phyloP scores from a whole-genome alignment of 441 rosid genomes.

The Populus trichocarpa region DNA sequence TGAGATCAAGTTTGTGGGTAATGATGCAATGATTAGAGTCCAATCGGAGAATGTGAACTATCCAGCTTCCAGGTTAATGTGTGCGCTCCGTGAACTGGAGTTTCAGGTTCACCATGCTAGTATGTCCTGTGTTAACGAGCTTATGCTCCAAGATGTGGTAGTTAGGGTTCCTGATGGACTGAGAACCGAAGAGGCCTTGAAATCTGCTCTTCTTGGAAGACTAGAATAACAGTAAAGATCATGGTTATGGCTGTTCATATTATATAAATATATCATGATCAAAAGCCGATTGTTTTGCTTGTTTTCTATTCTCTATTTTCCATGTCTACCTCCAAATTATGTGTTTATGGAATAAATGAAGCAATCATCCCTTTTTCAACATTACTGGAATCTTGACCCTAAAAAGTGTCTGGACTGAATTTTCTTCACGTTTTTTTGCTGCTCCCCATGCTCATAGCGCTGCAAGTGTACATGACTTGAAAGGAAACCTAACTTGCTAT shows the following conservation, averaged over 20 bases:
- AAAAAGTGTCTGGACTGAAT: background rate
- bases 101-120: slow-evolving; percentile 51
- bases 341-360: background rate
- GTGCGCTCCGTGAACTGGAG: slow-evolving; percentile 49
- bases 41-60: slow-evolving; percentile 48
- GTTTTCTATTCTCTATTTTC: background rate
- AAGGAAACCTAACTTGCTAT: background rate
- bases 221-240: slow-evolving; percentile 19
- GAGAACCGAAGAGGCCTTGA: slow-evolving; percentile 36
- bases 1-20: slow-evolving; percentile 51
- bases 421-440: background rate
- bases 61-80: slow-evolving; percentile 53
- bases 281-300: background rate
- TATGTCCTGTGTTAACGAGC: slow-evolving; percentile 46
- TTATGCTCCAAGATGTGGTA: slow-evolving; percentile 59
- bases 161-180: slow-evolving; percentile 44
- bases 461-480: background rate
- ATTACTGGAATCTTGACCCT: background rate
- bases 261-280: background rate
- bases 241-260: background rate
- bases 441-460: background rate
- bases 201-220: slow-evolving; percentile 39
- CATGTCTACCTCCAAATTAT: background rate
- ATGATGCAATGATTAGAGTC: slow-evolving; percentile 55
- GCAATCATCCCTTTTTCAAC: background rate